A percentile compares a stretch with the other conserved stretches of the same genome.
phyloP scores from a whole-genome alignment of 805 yeast genomes.

The Cephaloascus albidus region DNA sequence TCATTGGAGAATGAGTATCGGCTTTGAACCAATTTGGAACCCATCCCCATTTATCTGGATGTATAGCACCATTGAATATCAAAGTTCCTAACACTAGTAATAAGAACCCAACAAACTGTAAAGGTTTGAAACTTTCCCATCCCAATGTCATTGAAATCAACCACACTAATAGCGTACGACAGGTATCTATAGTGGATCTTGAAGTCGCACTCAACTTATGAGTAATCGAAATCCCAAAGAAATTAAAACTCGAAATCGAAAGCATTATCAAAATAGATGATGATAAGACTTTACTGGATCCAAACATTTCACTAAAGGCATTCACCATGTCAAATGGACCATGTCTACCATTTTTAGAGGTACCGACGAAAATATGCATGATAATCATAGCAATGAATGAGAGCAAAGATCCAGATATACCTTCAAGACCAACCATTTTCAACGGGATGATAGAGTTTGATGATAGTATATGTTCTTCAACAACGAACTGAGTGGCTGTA shows the following conservation, averaged over 20 bases:
- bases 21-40: constrained; percentile 37
- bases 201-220: constrained; percentile 62
- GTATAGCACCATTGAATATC: constrained; percentile 60
- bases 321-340: constrained; percentile 50
- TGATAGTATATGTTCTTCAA: constrained; percentile 60
- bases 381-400: constrained; percentile 35
- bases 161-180: constrained; percentile 73
- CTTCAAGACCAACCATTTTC: constrained; percentile 66
- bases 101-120: constrained; percentile 58
- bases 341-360: constrained; percentile 23
- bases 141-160: constrained; percentile 56
- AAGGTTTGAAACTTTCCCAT: constrained; percentile 61
- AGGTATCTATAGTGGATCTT: constrained; percentile 70
- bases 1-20: constrained; percentile 6
- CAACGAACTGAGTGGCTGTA: constrained; percentile 69
- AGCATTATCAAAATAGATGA: constrained; percentile 60
- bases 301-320: constrained; percentile 39
- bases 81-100: constrained; percentile 64
- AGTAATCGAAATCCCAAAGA: constrained; percentile 64
- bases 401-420: constrained; percentile 49
- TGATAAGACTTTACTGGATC: constrained; percentile 29
- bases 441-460: constrained; percentile 48
- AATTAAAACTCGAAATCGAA: constrained; percentile 65
- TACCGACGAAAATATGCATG: constrained; percentile 31
- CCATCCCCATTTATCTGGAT: constrained; percentile 36